A percentile compares a stretch with the other conserved stretches of the same genome.
Evolutionary conservation across 306 rosid genomes (phyloP).

Genomic region (Ziziphus jujuba): DNA sequence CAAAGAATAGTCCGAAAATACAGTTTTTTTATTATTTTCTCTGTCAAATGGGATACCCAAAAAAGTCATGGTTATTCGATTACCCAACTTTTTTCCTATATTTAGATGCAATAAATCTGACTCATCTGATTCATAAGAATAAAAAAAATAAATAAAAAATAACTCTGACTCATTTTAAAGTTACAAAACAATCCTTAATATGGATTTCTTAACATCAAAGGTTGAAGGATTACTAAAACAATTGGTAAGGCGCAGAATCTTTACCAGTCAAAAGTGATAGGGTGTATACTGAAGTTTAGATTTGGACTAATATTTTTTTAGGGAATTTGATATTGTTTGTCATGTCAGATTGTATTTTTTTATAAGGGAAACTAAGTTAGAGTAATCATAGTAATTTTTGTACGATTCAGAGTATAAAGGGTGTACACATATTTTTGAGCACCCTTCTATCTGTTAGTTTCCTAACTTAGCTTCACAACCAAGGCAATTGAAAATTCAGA

Average conservation of each 20-base stretch:
- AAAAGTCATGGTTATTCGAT: background rate
- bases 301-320: conserved; percentile 39
- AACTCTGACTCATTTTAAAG: conserved; percentile 1
- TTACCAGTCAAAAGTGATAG: conserved; percentile 58
- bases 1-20: too few relatives aligned
- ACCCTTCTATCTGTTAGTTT: conserved; percentile 15
- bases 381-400: conserved; percentile 29
- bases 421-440: conserved; percentile 15
- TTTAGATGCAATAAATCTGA: background rate
- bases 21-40: too few relatives aligned
- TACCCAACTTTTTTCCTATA: background rate
- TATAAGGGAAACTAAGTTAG: conserved; percentile 19
- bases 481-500: conserved; percentile 23
- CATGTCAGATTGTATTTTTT: conserved; percentile 35
- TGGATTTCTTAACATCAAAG: conserved; percentile 19
- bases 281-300: conserved; percentile 38
- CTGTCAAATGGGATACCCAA: too few relatives aligned
- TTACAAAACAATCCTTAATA: conserved; percentile 12
- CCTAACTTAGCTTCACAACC: conserved; percentile 26
- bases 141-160: too few relatives aligned
- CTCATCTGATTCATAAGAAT: too few relatives aligned
- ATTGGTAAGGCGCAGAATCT: conserved; percentile 59
- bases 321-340: conserved; percentile 31
- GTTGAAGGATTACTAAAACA: conserved; percentile 34
- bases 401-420: conserved; percentile 26